Conservation (phyloP, 495 filamentous ascomycete genomes). For the Sabuloglossum arenarium region DNA sequence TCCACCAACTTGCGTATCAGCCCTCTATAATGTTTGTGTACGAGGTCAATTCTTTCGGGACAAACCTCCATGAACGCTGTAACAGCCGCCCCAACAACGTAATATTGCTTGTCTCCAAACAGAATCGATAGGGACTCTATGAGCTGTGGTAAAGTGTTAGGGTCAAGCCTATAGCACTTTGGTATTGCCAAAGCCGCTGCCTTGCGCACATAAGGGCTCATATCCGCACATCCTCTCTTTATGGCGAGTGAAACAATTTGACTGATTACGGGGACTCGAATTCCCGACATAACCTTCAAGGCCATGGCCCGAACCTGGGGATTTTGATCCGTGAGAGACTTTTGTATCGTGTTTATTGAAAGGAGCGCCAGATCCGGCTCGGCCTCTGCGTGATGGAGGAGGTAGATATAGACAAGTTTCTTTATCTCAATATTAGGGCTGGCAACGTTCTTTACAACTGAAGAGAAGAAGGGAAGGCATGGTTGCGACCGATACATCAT, state of each 20-base stretch:
- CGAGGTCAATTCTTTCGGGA: conserved; percentile 61
- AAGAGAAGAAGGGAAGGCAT: conserved; percentile 74
- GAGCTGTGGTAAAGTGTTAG: conserved; percentile 63
- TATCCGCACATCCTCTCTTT: conserved; percentile 76
- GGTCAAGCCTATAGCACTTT: conserved; percentile 90
- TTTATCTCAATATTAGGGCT: conserved; percentile 82
- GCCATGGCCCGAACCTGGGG: conserved; percentile 81
- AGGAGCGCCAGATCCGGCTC: conserved; percentile 88
- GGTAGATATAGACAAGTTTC: conserved; percentile 94
- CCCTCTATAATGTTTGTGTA: conserved; percentile 73
- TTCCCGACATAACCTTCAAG: conserved; percentile 84
- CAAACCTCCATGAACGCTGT: conserved; percentile 77
- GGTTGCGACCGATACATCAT: conserved; percentile 82
- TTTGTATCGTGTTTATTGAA: conserved; percentile 96
- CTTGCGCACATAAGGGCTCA: conserved; percentile 84
- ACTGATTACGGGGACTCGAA: conserved; percentile 90
- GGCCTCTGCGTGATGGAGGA: conserved; percentile 84
- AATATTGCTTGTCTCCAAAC: conserved; percentile 81
- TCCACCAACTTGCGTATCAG: conserved; percentile 81
- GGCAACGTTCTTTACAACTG: conserved; percentile 90
- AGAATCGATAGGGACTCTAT: conserved; percentile 56
- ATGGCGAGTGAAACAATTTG: conserved; percentile 96
- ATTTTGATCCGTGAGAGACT: conserved; percentile 79
- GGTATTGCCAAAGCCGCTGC: conserved; percentile 89
- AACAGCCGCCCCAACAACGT: conserved; percentile 81